Evolutionary conservation across 345 rosid genomes (phyloP), one percentile per base, ranked within the genome.

Genomic region (Anacardium occidentale): DNA sequence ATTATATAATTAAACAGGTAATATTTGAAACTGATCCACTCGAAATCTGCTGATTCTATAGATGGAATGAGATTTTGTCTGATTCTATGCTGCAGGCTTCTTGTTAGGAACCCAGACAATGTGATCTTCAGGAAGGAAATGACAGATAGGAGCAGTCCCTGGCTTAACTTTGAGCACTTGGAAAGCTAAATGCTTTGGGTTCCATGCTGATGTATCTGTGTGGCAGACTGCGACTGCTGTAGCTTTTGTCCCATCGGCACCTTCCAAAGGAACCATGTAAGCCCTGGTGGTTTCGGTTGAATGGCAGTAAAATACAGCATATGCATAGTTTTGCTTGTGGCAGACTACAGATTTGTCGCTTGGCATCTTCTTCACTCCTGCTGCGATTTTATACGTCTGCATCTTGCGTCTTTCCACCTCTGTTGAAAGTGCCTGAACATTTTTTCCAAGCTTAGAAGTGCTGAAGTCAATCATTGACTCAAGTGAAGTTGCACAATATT

Each of bases 281-380:
- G 82, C 83, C 72, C 76, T 83, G 1, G 95, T 81, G 82, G 72
- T 78, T 70, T 68, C 65, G 0, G 91, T 82, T 70, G 90, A 77
- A 78, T 90, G 98, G 78, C 98, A 92, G 77, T 84, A 90, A 82
- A 92, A 90, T 37, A 92, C 89, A 0, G 96, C 94, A 64, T 89
- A 90, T 22, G 89, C 75, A 60, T 85, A 94, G 67, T 88, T 86
- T 78, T 88, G 87, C 84, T 94, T 92, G 80, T 94, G 98, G 77
- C 98, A 94, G 50, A 83, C 90, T 42, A 88, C 94, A 1, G 85
- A 76, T 34, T 81, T 87, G 37, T 81, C 74, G 21, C 79, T 80
- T 4, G 75, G 50, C 40, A 86, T 45, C 82, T 80, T 85, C 85
- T 79, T 83, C 12, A 74, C 75, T 20, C 82, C 84, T 12, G 64